Evolutionary conservation across 257 asterid genomes (phyloP), one percentile per base, ranked within the genome.

Genomic region (Solanum boliviense): DNA sequence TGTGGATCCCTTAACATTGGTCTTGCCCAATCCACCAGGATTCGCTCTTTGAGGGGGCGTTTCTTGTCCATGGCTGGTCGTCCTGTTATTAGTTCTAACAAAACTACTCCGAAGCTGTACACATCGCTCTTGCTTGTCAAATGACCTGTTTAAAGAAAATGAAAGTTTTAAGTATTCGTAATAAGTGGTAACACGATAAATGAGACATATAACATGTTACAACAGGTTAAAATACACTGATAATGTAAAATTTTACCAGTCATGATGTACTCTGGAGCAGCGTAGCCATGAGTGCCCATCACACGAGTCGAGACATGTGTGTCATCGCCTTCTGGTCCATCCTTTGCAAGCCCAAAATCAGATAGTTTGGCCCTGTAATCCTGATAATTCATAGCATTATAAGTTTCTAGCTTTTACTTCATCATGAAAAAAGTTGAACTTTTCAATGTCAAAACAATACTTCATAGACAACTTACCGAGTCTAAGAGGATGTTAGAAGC

Each of bases 241-340:
- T 13, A 13, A 13, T 13, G 23, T n/a, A 39, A 39, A 25, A 41
- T 31, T 31, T 72, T 87, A 94, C 99, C 98, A 76, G 98, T 93
- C 98, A 93, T 94, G 84, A 96, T 70, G 86, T 96, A 96, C 87
- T 96, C 99, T 1, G 99, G 99, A 67, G 99, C 99, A 6, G 97
- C 97, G 2, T 96, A 96, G 65, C 99, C 99, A 29, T 93, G 95
- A 27, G 99, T 96, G 9, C 99, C 99, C 98, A 95, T 95, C 38
- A 96, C 91, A 13, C 98, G 94, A 2, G 98, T 94, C 0, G 98
- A 91, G 7, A 95, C 97, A 18, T 94, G 97, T 0, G 96, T 92
- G 23, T 94, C 91, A 48, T 96, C 97, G 23, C 97, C 98, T 83
- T 93, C 94, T 2, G 97, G 98, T 3, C 99, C 98, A 76, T 96